Conservation (phyloP, 768 basidiomycete species). For the Phaeolepiota aurea region DNA sequence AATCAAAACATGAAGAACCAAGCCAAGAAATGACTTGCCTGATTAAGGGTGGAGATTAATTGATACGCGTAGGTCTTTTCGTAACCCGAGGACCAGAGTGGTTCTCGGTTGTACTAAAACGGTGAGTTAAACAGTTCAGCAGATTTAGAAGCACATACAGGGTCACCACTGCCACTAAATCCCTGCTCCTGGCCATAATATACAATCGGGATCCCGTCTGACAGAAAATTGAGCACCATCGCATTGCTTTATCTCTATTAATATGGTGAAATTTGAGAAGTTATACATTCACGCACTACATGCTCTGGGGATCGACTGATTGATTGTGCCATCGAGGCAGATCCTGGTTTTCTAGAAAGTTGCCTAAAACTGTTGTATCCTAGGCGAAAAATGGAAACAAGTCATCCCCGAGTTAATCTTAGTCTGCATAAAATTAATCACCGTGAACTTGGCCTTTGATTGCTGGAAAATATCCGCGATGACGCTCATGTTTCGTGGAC, state of each 20-base stretch:
- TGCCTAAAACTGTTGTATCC: conserved; percentile 48
- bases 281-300: conserved; percentile 37
- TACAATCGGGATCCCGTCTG: conserved; percentile 76
- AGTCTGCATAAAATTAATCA: conserved; percentile 5
- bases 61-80: conserved; percentile 48
- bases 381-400: conserved; percentile 8
- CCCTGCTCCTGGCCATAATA: conserved; percentile 80
- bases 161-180: conserved; percentile 56
- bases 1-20: conserved; percentile 1
- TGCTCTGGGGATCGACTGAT: conserved; percentile 64
- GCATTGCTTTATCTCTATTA: conserved; percentile 42
- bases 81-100: conserved; percentile 67
- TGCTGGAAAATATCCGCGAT: conserved; percentile 43
- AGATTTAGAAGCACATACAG: conserved; percentile 30
- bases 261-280: not conserved
- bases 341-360: conserved; percentile 79
- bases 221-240: conserved; percentile 68
- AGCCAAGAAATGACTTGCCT: conserved; percentile 22
- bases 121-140: conserved; percentile 2
- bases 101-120: conserved; percentile 60
- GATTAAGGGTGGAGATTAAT: conserved; percentile 52
- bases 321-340: conserved; percentile 65
- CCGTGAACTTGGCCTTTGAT: conserved; percentile 46
- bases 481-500: conserved; percentile 52
- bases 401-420: conserved; percentile 4